Conservation (phyloP, 2,329 filamentous ascomycete species). For the Epichloe uncinata region DNA sequence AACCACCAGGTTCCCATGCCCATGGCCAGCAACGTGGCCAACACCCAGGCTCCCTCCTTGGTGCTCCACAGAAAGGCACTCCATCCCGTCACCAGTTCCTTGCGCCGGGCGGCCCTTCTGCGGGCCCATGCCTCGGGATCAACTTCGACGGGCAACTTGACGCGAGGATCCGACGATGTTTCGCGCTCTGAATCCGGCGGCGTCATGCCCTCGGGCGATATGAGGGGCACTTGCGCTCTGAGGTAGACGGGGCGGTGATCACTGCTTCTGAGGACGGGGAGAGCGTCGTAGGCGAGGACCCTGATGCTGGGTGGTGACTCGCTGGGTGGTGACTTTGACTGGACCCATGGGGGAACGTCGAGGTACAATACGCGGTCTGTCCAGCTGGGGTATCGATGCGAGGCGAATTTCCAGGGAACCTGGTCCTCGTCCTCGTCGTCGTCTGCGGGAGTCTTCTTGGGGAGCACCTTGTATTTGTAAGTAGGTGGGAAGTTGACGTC, state of each 20-base stretch:
- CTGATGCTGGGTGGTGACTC: constrained; percentile 21
- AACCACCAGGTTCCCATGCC: constrained; percentile 34
- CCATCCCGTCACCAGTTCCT: constrained; percentile 38
- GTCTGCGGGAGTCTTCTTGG: constrained; percentile 7
- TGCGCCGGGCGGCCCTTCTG: constrained; percentile 30
- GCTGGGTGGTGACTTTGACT: constrained; percentile 17
- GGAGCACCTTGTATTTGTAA: constrained; percentile 64
- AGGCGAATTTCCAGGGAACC: constrained; percentile 58
- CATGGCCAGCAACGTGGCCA: constrained; percentile 29
- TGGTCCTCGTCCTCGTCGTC: constrained; percentile 16
- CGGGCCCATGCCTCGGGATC: constrained; percentile 42
- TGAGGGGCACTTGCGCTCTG: constrained; percentile 51
- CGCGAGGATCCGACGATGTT: constrained; percentile 25
- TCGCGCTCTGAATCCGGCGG: constrained; percentile 15
- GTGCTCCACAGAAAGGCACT: constrained; percentile 43
- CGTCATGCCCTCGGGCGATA: constrained; percentile 26
- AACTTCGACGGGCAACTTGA: constrained; percentile 35
- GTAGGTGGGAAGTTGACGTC: constrained; percentile 74
- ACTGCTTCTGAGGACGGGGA: constrained; percentile 69
- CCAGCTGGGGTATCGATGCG: constrained; percentile 82
- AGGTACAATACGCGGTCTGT: constrained; percentile 82
- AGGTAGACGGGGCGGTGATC: constrained; percentile 81
- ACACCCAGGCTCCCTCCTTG: constrained; percentile 31
- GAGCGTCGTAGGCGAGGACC: constrained; percentile 56
- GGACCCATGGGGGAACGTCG: constrained; percentile 41